Evolutionary conservation across 202 grass and related monocot genomes (phyloP).

Genomic region (Panicum hallii): DNA sequence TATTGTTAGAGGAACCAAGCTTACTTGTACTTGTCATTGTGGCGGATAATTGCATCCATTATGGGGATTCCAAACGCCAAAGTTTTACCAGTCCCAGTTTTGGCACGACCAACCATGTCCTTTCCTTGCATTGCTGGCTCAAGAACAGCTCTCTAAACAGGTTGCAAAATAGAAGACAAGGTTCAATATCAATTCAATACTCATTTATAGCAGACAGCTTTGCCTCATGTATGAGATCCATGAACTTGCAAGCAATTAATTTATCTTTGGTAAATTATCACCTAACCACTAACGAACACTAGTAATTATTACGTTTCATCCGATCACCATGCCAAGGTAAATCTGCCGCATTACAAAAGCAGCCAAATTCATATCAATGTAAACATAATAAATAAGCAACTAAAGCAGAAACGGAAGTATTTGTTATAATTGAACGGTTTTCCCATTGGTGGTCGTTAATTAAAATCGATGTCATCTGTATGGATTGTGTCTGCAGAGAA

Average conservation of each 20-base stretch:
- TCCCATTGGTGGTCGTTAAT: background rate
- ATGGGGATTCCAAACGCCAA: constrained; percentile 85
- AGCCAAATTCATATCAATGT: background rate
- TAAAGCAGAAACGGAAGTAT: background rate
- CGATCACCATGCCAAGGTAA: too few species aligned
- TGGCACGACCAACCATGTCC: constrained; percentile 83
- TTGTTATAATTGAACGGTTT: background rate
- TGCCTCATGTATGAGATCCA: background rate
- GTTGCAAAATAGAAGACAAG: constrained; percentile 28
- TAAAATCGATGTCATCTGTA: background rate
- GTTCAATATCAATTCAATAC: background rate
- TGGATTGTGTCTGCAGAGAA: background rate
- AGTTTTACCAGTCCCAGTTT: constrained; percentile 82
- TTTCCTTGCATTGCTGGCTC: constrained; percentile 82
- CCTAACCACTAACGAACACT: background rate
- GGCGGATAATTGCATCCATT: constrained; percentile 62
- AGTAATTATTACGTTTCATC: background rate
- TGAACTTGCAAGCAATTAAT: background rate
- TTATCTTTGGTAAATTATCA: background rate
- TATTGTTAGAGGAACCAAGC: constrained; percentile 15
- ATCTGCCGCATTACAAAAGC: background rate
- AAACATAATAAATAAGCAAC: background rate
- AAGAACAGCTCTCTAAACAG: constrained; percentile 71
- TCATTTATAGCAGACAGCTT: background rate
- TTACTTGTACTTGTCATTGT: constrained; percentile 59